Evolutionary conservation across 371 early-diverging fungal species (phyloP), one percentile per base, ranked within the genome.

Genomic region (Racocetra persica): DNA sequence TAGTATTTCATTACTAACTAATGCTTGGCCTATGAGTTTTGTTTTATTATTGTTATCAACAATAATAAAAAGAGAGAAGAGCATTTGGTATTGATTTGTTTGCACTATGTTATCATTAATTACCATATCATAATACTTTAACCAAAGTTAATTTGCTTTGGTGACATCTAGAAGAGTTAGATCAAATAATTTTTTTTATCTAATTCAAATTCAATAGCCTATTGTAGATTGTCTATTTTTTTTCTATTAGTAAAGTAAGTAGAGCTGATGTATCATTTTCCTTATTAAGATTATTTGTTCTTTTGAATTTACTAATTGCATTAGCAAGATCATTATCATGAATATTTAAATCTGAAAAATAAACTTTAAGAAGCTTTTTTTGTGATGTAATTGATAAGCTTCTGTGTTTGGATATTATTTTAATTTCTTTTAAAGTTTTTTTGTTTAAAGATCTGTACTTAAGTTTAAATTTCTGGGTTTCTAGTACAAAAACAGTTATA

Each of bases 41-140:
- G 59, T 81, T 36, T 67, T 79, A 16, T 71, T 77, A 73, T 81
- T 79, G 24, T 55, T 80, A 38, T 83, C 80, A 3, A 83, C 76
- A 65, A 18, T 75, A 2, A 81, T 79, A 57, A 81, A 51, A 2
- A 60, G 73, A 20, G 36, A 72, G 2, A 83, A 38, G 2, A 22
- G 67, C 80, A 83, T 80, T 36, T 38, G 38, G 69, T 80, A 80
- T 0, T 80, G 36, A 65, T 80, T 83, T 22, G 74, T 81, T 20
- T 52, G 49, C 13, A 59, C 63, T 2, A 63, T 83, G 55, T 83
- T 81, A 60, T 81, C 66, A 52, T 70, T 81, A 5, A 83, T 14
- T 1, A 83, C 60, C 7, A 81, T 38, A 69, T 83, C 72, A 16
- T 80, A 76, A 52, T 81, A 83, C 4, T 82, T 80, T 13, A 57